Evolutionary conservation across 345 rosid species (phyloP).

Genomic region (Moricandia arvensis): DNA sequence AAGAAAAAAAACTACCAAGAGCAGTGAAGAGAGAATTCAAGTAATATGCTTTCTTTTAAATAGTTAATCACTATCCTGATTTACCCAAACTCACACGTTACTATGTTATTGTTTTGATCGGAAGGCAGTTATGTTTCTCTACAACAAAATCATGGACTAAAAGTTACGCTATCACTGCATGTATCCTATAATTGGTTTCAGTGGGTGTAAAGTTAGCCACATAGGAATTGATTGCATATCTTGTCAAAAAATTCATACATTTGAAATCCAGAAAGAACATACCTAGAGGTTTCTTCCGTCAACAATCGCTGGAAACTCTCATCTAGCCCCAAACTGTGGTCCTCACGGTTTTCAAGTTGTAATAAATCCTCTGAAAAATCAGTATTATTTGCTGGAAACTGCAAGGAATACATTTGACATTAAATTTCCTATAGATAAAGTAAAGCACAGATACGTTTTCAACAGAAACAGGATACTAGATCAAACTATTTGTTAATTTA

Average conservation of each 20-base stretch:
- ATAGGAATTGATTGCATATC: constrained; percentile 3
- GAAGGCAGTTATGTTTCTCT: constrained; percentile 8
- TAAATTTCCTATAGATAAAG: background rate
- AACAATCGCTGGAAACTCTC: constrained; percentile 62
- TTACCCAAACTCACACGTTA: constrained; percentile 11
- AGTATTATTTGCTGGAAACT: constrained; percentile 72
- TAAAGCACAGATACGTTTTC: background rate
- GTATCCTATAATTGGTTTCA: constrained; percentile 7
- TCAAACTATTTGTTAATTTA: constrained; percentile 1
- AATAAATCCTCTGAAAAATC: constrained; percentile 54
- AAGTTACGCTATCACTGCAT: constrained; percentile 14
- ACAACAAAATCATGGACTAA: constrained; percentile 14
- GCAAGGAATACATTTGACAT: constrained; percentile 43
- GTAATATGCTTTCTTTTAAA: constrained; percentile 1
- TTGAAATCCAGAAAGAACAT: constrained; percentile 24
- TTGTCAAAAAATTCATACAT: background rate
- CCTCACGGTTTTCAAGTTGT: constrained; percentile 63
- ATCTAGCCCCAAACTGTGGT: constrained; percentile 47
- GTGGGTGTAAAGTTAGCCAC: constrained; percentile 11
- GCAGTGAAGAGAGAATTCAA: constrained; percentile 14
- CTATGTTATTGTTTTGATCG: background rate
- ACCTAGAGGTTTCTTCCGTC: constrained; percentile 62
- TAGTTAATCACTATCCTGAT: constrained; percentile 1
- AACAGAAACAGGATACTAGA: constrained; percentile 3
- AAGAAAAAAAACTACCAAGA: constrained; percentile 10